Conservation (phyloP, 2,329 filamentous ascomycete genomes). For the Xylariomycetidae sp. region DNA sequence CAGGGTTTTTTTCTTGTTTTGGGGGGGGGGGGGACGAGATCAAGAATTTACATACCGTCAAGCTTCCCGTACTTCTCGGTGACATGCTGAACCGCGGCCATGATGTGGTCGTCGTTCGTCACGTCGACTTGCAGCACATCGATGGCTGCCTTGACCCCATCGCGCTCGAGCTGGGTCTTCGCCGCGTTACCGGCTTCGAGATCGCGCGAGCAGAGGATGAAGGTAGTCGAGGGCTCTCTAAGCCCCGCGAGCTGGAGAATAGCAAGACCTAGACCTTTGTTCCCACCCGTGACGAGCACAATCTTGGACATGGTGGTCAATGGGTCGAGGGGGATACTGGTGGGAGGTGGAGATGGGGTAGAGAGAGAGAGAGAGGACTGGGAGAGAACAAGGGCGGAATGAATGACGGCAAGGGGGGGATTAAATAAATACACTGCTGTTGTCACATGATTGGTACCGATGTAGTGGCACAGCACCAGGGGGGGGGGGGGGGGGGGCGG, state of each 20-base stretch:
- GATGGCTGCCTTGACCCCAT: conserved; percentile 3
- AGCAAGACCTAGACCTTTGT: conserved; percentile 4
- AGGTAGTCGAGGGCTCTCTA: conserved; percentile 2
- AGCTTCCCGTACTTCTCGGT: conserved; percentile 3
- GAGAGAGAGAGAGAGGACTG: not conserved
- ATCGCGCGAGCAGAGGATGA: conserved; percentile 4
- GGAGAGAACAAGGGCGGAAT: not conserved
- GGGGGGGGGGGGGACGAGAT: too few species aligned
- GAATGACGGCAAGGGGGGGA: too few species aligned
- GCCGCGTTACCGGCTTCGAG: conserved; percentile 3
- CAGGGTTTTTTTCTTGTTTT: too few species aligned
- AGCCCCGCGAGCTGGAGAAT: conserved; percentile 2
- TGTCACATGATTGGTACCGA: not conserved
- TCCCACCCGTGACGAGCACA: conserved; percentile 5
- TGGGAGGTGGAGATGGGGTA: not conserved
- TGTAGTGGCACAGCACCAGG: too few species aligned
- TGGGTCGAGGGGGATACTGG: not conserved
- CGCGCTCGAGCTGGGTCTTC: not conserved
- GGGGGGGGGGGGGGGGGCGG: too few species aligned
- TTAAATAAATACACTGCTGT: not conserved
- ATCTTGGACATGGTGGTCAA: conserved; percentile 1
- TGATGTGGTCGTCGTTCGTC: conserved; percentile 6
- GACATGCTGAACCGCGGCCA: conserved; percentile 1
- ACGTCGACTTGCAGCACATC: conserved; percentile 8
- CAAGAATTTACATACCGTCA: conserved; percentile 1